Base-by-base conservation (phyloP, 495 filamentous ascomycete genomes). In the Aspergillus sclerotiicarbonarius region DNA sequence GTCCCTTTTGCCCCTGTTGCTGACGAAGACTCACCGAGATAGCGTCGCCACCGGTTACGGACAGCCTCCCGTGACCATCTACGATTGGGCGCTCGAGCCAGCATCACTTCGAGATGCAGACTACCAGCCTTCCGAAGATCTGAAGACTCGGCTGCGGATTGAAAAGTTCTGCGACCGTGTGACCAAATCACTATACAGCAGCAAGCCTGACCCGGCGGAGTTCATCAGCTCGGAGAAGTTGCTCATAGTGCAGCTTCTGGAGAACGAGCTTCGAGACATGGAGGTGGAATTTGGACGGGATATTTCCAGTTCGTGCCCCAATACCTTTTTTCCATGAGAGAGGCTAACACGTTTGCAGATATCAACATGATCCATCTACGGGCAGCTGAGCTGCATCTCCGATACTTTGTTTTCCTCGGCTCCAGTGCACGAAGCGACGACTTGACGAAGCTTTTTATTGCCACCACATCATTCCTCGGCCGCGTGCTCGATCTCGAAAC, bases 1-100 rank as follows among this genome's bases (percentile, higher is more conserved):
- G 76, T 65, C 20, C 25, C 47, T 32, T 30, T 25, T n/a, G 4
- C 49, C 8, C 8, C 19, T 6, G 4, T 29, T n/a, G 3, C 19
- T 21, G 25, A 45, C 48, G 5, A 54, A 54, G 76, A 54, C 75
- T 53, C 7, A 51, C 50, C 2, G 53, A 8, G 30, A 18, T 49
- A 90, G 88, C 57, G 87, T 95, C 51, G 90, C 90, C 9, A 97
- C 92, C 15, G 92, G 91, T 9, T 92, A 96, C 65, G 92, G 92
- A 18, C 92, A 96, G 64, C 92, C 92, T 9, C 87, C 92, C 0
- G 84, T 87, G 33, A 92, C 89, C 4, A 78, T 92, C 20, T 96
- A 94, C 67, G 91, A 95, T 65, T 93, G 89, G 86, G 90, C 90
- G 6, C 73, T 95, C 25, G 84, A 86, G 35, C 78, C 87, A 33